Base-by-base conservation (phyloP, 257 asterid genomes). In the Forsythia suspensa region DNA sequence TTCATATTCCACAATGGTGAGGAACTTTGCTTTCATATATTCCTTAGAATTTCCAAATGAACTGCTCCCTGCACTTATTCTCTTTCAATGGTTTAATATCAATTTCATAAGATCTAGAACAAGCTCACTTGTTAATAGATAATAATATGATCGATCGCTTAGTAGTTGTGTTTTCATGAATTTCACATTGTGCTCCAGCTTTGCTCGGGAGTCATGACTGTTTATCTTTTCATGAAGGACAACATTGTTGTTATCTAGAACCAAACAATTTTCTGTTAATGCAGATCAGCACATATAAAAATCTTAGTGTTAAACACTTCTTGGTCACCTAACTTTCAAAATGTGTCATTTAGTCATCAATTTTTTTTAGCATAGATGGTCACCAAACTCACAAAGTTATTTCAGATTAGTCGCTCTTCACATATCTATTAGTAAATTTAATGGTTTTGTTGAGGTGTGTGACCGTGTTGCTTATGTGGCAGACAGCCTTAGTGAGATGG, bases 1-100 rank as follows among this genome's bases (percentile, higher is more conserved):
- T 92, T 92, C 92, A 92, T 96, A 75, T 96, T 94, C 87, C 99
- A 96, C 81, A 96, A 96, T 11, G 98, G 99, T 96, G 81, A 85
- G 97, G 75, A 77, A 24, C 82, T 61, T 72, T 74, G 24, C 78
- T 41, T 78, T 15, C 66, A 46, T 79, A 3, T 21, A 48, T 77
- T 48, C 75, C 73, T 39, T 77, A 55, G 6, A 73, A 57, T 80
- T 52, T 21, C 20, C 48, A 71, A 77, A 72, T 39, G 39, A 71
- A 63, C 39, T 83, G 57, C 41, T n/a, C 20, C 52, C 16, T 48
- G 11, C 13, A 63, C 78, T 79, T 24, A 46, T 73, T 75, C 73
- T 15, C 59, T 57, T 57, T 57, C 66, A 16, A 16, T 24, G 66
- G 66, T 20, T 24, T 57, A 57, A 57, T n/a, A 57, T 18, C 66